Conservation (phyloP, 2,329 filamentous ascomycete genomes). For the Claviceps sp. region DNA sequence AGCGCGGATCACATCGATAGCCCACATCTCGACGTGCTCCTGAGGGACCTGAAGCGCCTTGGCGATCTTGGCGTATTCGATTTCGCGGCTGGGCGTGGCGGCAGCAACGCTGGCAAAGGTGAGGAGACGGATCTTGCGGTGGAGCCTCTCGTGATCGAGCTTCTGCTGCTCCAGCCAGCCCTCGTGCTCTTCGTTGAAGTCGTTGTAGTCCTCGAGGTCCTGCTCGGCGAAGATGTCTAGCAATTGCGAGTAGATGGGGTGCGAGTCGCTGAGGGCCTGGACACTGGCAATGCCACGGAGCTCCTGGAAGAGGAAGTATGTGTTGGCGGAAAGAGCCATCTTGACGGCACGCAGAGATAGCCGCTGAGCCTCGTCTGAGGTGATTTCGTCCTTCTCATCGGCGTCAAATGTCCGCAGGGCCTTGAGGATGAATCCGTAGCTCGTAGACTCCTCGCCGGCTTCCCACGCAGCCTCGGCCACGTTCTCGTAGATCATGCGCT, state of each 20-base stretch:
- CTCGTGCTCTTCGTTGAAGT: slow-evolving; percentile 85
- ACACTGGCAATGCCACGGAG: slow-evolving; percentile 71
- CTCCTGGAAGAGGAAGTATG: slow-evolving; percentile 61
- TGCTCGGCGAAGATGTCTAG: slow-evolving; percentile 93
- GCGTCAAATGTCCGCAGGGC: slow-evolving; percentile 47
- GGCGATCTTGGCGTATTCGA: slow-evolving; percentile 76
- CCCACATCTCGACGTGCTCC: slow-evolving; percentile 93
- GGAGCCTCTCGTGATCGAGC: slow-evolving; percentile 58
- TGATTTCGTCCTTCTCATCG: slow-evolving; percentile 38
- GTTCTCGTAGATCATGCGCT: slow-evolving; percentile 72
- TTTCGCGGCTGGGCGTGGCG: slow-evolving; percentile 67
- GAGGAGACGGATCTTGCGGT: slow-evolving; percentile 92
- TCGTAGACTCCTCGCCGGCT: slow-evolving; percentile 55
- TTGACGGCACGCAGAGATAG: slow-evolving; percentile 44
- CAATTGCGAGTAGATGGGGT: slow-evolving; percentile 76
- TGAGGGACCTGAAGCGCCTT: slow-evolving; percentile 70
- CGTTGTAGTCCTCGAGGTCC: slow-evolving; percentile 86
- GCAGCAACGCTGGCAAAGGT: slow-evolving; percentile 86
- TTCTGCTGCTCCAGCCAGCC: slow-evolving; percentile 69
- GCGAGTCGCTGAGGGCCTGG: slow-evolving; percentile 73
- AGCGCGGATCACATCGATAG: slow-evolving; percentile 93
- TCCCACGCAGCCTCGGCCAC: slow-evolving; percentile 71
- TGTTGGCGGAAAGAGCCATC: slow-evolving; percentile 37
- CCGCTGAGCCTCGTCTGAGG: slow-evolving; percentile 46
- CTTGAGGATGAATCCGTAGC: slow-evolving; percentile 55